Evolutionary conservation across 192 early-diverging fungal species (phyloP), one percentile per base, ranked within the genome.

Genomic region (Podila epicladia): DNA sequence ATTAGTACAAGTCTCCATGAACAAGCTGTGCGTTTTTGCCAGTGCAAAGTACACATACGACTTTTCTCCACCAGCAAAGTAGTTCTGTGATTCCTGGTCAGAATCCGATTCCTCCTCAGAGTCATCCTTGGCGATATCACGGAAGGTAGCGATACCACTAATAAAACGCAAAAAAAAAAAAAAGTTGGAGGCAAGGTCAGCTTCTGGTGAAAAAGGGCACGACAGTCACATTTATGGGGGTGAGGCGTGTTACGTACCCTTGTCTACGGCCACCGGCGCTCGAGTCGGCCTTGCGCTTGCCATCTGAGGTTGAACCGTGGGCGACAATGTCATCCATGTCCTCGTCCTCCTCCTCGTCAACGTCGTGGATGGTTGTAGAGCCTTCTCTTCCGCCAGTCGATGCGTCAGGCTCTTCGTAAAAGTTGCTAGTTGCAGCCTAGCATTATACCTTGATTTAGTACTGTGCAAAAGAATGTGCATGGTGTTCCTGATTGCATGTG

Each of bases 51-150:
- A 5, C 50, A 91, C 95, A n/a, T 89, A 97, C 84, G 94, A 96
- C 80, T 94, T 95, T 83, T 98, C 97, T 33, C 98, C 98, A 6
- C 97, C 98, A 22, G 96, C 91, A 88, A 93, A 99, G 72, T 89
- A 95, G 69, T 93, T 91, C 71, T 93, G 83, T 20, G 70, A 72
- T 26, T 92, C 92, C 15, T 90, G 85, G 24, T 92, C 85, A 19
- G 82, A 62, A 11, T 75, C 83, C 2, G 66, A 83, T 24, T 82
- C 74, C 5, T 85, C 84, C 19, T 72, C 72, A 48, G 77, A 67
- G 2, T 69, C 72, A 24, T 69, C 71, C 60, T 77, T 73, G 3
- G 45, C 53, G 67, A 87, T 60, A 59, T 89, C 86, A 33, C 75
- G 75, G 57, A 89, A 64, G 22, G 88, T 89, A 37, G 86, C 85